A percentile compares a stretch with the other conserved stretches of the same genome.
These are phyloP conservation scores for Periconia digitata DNA, from an alignment of 2,329 filamentous ascomycete species.

Conservation along the genomic window DNA sequence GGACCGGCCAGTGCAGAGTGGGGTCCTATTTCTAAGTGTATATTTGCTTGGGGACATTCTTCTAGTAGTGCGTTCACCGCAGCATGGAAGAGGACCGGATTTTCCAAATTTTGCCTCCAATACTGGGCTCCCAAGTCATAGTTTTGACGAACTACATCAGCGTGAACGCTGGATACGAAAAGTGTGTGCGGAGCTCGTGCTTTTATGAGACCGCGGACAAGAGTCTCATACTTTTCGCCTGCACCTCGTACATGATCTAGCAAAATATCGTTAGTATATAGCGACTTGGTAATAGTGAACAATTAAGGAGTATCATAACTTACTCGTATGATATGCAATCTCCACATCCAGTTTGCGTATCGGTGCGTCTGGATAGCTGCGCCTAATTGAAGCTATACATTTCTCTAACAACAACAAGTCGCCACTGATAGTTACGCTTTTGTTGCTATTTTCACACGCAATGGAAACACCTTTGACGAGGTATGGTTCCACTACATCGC, in stretches of 20 bases:
- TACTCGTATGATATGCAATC: constrained; percentile 50
- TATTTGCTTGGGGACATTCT: background rate
- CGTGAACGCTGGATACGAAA: too few relatives aligned
- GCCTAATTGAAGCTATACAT: background rate
- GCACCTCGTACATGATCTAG: constrained; percentile 1
- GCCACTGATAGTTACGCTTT: constrained; percentile 47
- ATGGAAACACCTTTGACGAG: background rate
- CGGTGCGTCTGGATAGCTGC: background rate
- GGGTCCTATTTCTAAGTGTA: constrained; percentile 34
- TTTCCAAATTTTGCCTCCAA: constrained; percentile 9
- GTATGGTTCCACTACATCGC: background rate
- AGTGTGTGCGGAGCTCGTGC: too few relatives aligned
- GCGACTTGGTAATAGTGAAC: too few relatives aligned
- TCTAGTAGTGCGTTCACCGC: constrained; percentile 2
- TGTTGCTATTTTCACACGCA: constrained; percentile 36
- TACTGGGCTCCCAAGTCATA: constrained; percentile 24
- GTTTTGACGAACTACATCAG: constrained; percentile 48
- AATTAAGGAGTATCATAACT: too few relatives aligned
- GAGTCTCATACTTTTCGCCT: constrained; percentile 37
- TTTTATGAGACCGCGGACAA: too few relatives aligned
- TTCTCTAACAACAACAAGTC: constrained; percentile 34
- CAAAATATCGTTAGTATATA: constrained; percentile 11
- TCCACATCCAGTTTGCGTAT: constrained; percentile 40
- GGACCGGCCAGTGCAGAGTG: constrained; percentile 39
- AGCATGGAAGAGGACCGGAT: constrained; percentile 4